Conservation (phyloP, 345 rosid species). For the Tarenaya hassleriana region DNA sequence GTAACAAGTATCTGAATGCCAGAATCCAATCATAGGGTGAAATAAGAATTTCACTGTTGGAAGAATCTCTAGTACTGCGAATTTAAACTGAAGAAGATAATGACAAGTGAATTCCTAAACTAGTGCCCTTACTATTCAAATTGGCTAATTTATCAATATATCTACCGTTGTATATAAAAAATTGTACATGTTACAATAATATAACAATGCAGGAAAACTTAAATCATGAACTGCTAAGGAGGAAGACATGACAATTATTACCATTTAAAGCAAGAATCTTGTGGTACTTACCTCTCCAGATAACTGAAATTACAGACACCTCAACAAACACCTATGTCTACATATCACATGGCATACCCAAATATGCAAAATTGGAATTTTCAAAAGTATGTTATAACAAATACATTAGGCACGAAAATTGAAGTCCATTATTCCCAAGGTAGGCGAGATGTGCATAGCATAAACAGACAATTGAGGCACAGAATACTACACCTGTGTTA, state of each 20-base stretch:
- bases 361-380: conserved; percentile 21
- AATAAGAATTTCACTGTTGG: too few species aligned
- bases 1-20: too few species aligned
- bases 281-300: conserved; percentile 21
- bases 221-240: conserved; percentile 11
- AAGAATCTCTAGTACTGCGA: too few species aligned
- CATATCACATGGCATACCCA: conserved; percentile 23
- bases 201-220: neutral
- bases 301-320: conserved; percentile 23
- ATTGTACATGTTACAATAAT: conserved; percentile 11
- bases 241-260: conserved; percentile 14
- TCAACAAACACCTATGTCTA: conserved; percentile 23
- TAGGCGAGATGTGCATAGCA: neutral
- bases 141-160: too few species aligned
- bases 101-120: too few species aligned
- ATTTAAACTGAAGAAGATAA: too few species aligned
- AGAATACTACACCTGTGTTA: conserved; percentile 71
- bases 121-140: too few species aligned
- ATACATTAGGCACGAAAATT: conserved; percentile 1
- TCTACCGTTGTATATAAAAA: neutral
- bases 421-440: conserved; percentile 7
- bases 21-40: too few species aligned
- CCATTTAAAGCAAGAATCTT: conserved; percentile 18
- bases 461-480: neutral
- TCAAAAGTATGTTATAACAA: conserved; percentile 21